A percentile compares a stretch with the other conserved stretches of the same genome.
Conservation (phyloP, 345 rosid species). For the Hibiscus trionum region DNA sequence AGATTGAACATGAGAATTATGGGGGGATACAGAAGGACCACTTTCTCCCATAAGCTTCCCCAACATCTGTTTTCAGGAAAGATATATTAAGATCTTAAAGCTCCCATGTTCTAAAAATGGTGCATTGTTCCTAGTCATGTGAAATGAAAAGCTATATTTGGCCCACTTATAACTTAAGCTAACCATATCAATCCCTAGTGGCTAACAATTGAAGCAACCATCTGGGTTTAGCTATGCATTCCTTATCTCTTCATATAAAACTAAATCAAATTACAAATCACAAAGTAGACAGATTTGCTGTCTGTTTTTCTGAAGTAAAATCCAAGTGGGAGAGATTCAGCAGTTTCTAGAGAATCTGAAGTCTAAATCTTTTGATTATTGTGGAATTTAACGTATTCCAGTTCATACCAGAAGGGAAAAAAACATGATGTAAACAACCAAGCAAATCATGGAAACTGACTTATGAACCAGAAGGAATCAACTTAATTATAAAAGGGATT, state of each 20-base stretch:
- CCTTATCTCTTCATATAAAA: background rate
- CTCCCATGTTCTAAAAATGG: slow-evolving; percentile 29
- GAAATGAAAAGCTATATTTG: slow-evolving; percentile 19
- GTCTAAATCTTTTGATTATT: too few relatives aligned
- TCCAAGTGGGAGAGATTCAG: background rate
- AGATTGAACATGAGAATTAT: slow-evolving; percentile 16
- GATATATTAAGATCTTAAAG: slow-evolving; percentile 15
- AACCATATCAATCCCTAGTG: slow-evolving; percentile 22
- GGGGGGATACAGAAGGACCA: slow-evolving; percentile 31
- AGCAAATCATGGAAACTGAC: slow-evolving; percentile 17
- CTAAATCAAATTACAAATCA: background rate
- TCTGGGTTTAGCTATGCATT: background rate
- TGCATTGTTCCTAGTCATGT: slow-evolving; percentile 40
- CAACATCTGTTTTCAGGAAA: slow-evolving; percentile 18
- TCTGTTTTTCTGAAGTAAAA: background rate
- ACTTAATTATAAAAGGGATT: background rate
- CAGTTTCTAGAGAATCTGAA: background rate
- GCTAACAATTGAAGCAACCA: slow-evolving; percentile 15
- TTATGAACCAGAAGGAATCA: slow-evolving; percentile 8
- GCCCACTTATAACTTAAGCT: slow-evolving; percentile 29
- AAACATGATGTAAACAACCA: slow-evolving; percentile 14
- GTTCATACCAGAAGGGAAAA: slow-evolving; percentile 8
- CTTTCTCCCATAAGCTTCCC: slow-evolving; percentile 20
- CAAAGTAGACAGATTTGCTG: background rate
- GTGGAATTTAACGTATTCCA: background rate